phyloP scores from a whole-genome alignment of 1,284 basidiomycete species.

The Xerocomus cyaneibrunnescens region DNA sequence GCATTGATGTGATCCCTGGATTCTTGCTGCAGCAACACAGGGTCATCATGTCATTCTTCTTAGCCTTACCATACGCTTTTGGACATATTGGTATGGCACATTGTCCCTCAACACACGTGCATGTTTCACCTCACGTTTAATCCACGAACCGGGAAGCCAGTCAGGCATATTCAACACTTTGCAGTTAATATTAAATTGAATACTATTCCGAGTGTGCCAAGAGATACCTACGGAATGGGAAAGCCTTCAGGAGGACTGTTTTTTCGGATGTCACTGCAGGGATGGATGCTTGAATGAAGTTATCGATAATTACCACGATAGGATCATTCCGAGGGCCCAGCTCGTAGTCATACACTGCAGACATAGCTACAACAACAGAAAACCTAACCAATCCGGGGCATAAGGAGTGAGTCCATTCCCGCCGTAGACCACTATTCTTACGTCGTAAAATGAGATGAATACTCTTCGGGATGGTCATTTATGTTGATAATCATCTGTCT shows the following conservation, averaged over 20 bases:
- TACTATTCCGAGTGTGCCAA: background rate
- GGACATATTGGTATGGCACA: slow-evolving; percentile 16
- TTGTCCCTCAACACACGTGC: background rate
- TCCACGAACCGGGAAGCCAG: slow-evolving; percentile 11
- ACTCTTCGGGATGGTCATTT: background rate
- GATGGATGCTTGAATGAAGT: background rate
- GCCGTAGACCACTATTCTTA: background rate
- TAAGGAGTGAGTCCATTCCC: background rate
- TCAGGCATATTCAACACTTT: slow-evolving; percentile 14
- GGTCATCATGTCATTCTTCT: background rate
- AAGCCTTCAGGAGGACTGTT: background rate
- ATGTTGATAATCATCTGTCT: background rate
- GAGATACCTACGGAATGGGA: background rate
- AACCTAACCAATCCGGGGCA: background rate
- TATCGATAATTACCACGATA: background rate
- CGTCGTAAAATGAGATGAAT: background rate
- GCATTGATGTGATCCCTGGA: background rate
- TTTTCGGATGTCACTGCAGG: background rate
- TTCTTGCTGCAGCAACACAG: background rate
- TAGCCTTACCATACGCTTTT: slow-evolving; percentile 10
- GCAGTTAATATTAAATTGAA: background rate
- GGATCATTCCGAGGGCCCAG: background rate
- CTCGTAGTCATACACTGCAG: background rate
- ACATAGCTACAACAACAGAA: background rate
- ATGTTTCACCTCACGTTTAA: background rate